Evolutionary conservation across 192 early-diverging fungal species (phyloP), one percentile per base, ranked within the genome.

Genomic region (Coemansia sp.): DNA sequence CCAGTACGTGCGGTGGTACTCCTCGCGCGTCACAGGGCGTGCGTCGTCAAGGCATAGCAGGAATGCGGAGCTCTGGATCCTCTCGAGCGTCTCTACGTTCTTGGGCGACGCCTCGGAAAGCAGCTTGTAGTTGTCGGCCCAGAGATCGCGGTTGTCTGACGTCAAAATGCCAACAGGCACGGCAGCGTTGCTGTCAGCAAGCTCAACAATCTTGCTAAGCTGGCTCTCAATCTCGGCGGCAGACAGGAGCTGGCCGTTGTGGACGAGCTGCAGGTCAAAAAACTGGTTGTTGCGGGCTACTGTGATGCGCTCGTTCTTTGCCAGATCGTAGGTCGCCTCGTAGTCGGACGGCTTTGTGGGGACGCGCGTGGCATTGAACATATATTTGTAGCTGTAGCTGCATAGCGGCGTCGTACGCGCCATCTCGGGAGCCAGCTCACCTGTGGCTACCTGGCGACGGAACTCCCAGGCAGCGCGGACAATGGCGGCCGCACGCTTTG

Each of bases 321-420:
- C 64, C 51, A 94, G 92, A 57, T 94, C 92, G 58, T 87, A 90
- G 8, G 81, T 86, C 21, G 83, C 81, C 51, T 92, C 94, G 65
- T 85, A 81, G 77, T 99, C 97, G 12, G 89, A 88, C 6, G 94
- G 94, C 76, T 90, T 90, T 67, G 81, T 73, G 41, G 97, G 96
- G 61, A 96, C 89, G 63, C 97, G 93, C 80, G 91, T 93, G 39
- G 94, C 89, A 79, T 98, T 95, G 88, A 99, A 99, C 92, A 99
- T 89, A 83, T 90, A 96, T 80, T 93, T 91, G 88, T 96, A 97
- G 63, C 94, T 93, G 66, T 93, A 80, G 84, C 90, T 91, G 77
- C 92, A 95, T 70, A 99, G 78, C 24, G 96, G 91, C 15, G 85
- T 79, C 38, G 85, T 85, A 66, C 90, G 89, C 30, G 87, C 88